Evolutionary conservation across 176 grass and related monocot genomes (phyloP).

Genomic region (Triticum turgidum): DNA sequence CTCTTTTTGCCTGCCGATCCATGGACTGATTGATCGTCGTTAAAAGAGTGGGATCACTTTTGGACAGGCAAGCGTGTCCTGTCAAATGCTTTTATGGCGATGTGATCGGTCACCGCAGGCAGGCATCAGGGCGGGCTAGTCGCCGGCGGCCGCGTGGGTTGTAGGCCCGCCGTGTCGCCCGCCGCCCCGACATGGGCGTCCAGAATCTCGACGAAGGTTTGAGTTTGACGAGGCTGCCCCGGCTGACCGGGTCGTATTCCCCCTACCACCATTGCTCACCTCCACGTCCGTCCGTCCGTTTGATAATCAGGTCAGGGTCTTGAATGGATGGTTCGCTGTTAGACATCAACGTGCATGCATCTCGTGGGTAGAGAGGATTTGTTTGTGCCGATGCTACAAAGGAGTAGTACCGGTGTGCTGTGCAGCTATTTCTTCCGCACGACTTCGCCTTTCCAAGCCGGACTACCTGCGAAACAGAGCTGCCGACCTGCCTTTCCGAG

Average conservation of each 20-base stretch:
- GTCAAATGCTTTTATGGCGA: slow-evolving; percentile 5
- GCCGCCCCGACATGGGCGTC: not conserved
- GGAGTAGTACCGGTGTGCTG: too few species aligned
- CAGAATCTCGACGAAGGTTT: not conserved
- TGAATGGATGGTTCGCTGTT: not conserved
- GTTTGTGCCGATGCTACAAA: too few species aligned
- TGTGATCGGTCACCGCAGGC: not conserved
- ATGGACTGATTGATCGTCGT: not conserved
- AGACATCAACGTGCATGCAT: not conserved
- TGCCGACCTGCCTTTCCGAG: too few species aligned
- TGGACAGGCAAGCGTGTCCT: not conserved
- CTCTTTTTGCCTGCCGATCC: not conserved
- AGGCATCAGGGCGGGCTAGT: not conserved
- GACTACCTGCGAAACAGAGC: too few species aligned
- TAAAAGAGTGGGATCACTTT: not conserved
- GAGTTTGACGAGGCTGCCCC: not conserved
- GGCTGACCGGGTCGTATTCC: not conserved
- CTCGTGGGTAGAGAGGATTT: too few species aligned
- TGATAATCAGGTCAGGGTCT: too few species aligned
- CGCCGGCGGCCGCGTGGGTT: not conserved
- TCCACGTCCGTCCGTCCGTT: too few species aligned
- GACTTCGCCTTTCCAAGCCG: too few species aligned
- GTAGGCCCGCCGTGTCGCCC: not conserved
- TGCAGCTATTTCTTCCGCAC: too few species aligned
- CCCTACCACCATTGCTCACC: not conserved